These are phyloP conservation scores for Ligustrum vulgare DNA, from an alignment of 257 asterid species.

Conservation along the genomic window DNA sequence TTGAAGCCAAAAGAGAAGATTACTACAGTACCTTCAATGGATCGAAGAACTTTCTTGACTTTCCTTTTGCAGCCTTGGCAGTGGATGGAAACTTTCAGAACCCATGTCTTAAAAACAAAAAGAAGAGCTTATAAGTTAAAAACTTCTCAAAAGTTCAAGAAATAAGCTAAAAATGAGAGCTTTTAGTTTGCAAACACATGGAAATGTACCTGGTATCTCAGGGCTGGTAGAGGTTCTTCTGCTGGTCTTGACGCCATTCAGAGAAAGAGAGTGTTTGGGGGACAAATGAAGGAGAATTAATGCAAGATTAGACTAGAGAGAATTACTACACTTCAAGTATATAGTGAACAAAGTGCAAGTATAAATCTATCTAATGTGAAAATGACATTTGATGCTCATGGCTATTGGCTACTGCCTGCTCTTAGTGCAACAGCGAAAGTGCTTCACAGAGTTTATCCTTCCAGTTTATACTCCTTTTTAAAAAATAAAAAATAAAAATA, in stretches of 20 bases:
- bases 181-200: slow-evolving; percentile 3
- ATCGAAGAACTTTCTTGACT: slow-evolving; percentile 73
- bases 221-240: slow-evolving; percentile 48
- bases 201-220: slow-evolving; percentile 60
- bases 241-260: slow-evolving; percentile 50
- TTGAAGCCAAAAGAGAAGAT: not conserved
- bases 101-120: slow-evolving; percentile 53
- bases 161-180: not conserved
- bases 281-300: slow-evolving; percentile 23
- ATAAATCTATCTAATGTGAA: not conserved
- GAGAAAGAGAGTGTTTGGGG: not conserved
- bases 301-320: slow-evolving; percentile 22
- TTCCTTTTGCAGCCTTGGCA: slow-evolving; percentile 85
- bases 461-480: too few species aligned
- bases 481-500: too few species aligned
- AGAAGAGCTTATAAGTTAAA: not conserved
- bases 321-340: not conserved
- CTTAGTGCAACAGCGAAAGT: not conserved
- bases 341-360: too few species aligned
- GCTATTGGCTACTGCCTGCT: not conserved
- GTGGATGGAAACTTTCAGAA: slow-evolving; percentile 81
- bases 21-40: slow-evolving; percentile 61
- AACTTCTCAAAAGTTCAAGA: not conserved
- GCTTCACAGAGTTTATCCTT: too few species aligned
- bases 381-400: not conserved